These are phyloP conservation scores for Chloranthus sessilifolius DNA, from an alignment of 164 flowering plant species.

Conservation along the genomic window DNA sequence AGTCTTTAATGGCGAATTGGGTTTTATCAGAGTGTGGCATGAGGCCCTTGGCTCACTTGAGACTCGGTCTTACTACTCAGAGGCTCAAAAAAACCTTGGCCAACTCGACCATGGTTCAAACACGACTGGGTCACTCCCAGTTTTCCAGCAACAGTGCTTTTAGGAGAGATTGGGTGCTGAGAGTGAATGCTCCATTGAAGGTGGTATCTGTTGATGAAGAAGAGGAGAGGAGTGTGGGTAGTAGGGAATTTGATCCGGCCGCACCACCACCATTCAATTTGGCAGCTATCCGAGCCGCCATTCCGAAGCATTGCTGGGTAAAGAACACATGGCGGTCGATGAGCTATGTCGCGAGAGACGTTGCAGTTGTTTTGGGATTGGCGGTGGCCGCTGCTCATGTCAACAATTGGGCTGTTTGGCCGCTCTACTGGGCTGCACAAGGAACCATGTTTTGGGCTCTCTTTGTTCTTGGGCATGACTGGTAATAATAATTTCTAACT, in stretches of 20 bases:
- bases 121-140: constrained; percentile 12
- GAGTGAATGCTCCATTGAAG: constrained; percentile 16
- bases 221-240: constrained; percentile 9
- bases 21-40: constrained; percentile 35
- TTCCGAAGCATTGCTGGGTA: constrained; percentile 91
- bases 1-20: constrained; percentile 6
- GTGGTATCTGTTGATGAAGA: constrained; percentile 13
- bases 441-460: constrained; percentile 97
- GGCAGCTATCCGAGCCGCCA: constrained; percentile 78
- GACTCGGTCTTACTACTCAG: not conserved
- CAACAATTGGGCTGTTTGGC: constrained; percentile 69
- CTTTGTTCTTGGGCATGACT: constrained; percentile 87
- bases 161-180: too few relatives aligned
- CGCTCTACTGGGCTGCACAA: constrained; percentile 78
- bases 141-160: not conserved
- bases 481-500: constrained; percentile 36
- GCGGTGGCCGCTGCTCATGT: constrained; percentile 42
- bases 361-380: constrained; percentile 41
- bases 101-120: constrained; percentile 2
- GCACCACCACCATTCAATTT: constrained; percentile 71
- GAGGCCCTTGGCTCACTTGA: constrained; percentile 26
- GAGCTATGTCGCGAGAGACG: constrained; percentile 65
- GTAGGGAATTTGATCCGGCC: constrained; percentile 44
- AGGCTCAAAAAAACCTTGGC: not conserved
- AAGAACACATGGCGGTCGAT: constrained; percentile 72